Percentiles rank a stretch among this genome's conserved stretches.
Conservation (phyloP, 176 grass and related monocot genomes). For the Juncus inflexus region DNA sequence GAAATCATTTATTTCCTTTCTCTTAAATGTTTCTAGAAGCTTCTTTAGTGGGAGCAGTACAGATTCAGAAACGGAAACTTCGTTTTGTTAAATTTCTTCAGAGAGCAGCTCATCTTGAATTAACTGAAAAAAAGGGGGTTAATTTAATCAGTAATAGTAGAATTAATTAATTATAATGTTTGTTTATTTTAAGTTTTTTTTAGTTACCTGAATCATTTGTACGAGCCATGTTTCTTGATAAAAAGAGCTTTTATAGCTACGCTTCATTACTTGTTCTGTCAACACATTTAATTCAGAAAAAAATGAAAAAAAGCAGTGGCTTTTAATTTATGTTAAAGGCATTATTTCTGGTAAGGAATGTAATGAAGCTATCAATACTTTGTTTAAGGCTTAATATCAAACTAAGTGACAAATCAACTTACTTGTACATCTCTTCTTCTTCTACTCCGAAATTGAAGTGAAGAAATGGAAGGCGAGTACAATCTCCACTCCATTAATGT, state of each 20-base stretch:
- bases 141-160: neutral
- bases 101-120: constrained; percentile 64
- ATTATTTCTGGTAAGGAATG: neutral
- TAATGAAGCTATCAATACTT: neutral
- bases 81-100: constrained; percentile 75
- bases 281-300: constrained; percentile 22
- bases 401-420: constrained; percentile 26
- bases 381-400: neutral
- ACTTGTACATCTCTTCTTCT: constrained; percentile 61
- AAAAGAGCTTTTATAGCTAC: constrained; percentile 38
- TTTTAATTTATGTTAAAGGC: too few relatives aligned
- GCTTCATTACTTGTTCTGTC: constrained; percentile 54
- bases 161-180: neutral
- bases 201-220: constrained; percentile 59
- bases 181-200: neutral
- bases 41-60: constrained; percentile 68
- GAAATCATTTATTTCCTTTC: constrained; percentile 32
- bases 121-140: constrained; percentile 26
- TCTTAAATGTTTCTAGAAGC: constrained; percentile 61
- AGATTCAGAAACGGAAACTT: constrained; percentile 42
- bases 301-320: too few relatives aligned
- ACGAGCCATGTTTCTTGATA: constrained; percentile 47
- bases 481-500: constrained; percentile 38
- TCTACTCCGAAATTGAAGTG: constrained; percentile 58
- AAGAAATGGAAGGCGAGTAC: constrained; percentile 61